A percentile compares a stretch with the other conserved stretches of the same genome.
Conservation (phyloP, 2,329 filamentous ascomycete species). For the Fusarium sp. region DNA sequence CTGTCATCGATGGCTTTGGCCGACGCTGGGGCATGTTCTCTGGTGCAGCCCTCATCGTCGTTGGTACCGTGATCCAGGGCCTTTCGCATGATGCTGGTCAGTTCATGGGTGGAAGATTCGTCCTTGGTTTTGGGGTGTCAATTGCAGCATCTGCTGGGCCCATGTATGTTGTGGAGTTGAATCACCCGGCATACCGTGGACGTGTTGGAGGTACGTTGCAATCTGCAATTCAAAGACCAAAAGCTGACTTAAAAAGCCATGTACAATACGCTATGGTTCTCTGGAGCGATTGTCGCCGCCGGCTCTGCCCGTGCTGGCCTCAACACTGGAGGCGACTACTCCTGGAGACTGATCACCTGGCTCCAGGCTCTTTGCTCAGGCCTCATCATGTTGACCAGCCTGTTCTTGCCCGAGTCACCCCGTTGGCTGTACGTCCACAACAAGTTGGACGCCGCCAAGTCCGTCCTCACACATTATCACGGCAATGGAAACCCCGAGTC, state of each 20-base stretch:
- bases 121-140: slow-evolving; percentile 65
- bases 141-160: slow-evolving; percentile 55
- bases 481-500: slow-evolving; percentile 47
- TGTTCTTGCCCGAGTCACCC: slow-evolving; percentile 33
- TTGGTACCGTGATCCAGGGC: slow-evolving; percentile 46
- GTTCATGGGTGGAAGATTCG: slow-evolving; percentile 63
- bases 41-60: slow-evolving; percentile 54
- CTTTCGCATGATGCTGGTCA: slow-evolving; percentile 38
- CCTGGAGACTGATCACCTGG: background rate
- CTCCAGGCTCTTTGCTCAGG: background rate
- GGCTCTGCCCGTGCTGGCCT: background rate
- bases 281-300: background rate
- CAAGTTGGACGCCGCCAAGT: slow-evolving; percentile 49
- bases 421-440: slow-evolving; percentile 56
- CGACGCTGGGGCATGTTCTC: slow-evolving; percentile 56
- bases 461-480: slow-evolving; percentile 51
- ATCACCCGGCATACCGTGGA: slow-evolving; percentile 54
- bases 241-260: background rate
- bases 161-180: slow-evolving; percentile 60
- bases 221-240: background rate
- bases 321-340: background rate
- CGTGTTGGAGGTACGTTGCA: background rate
- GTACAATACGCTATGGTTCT: background rate
- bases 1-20: slow-evolving; percentile 55
- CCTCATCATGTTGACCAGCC: background rate